Conservation (phyloP, 2,329 filamentous ascomycete species). For the Paecilomyces fulvus region DNA sequence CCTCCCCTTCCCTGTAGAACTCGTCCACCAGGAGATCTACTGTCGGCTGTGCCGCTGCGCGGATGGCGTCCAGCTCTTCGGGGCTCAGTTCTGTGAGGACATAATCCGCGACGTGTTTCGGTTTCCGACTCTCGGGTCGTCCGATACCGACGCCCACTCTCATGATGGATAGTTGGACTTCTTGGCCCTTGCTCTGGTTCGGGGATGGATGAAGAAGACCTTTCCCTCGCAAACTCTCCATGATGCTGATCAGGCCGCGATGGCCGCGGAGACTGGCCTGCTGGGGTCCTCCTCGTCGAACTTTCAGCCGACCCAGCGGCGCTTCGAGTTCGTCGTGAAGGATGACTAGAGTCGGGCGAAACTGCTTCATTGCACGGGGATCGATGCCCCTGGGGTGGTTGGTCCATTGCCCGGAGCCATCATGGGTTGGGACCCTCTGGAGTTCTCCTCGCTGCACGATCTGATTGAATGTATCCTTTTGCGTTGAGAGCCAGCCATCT, state of each 20-base stretch:
- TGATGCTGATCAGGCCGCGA: conserved; percentile 64
- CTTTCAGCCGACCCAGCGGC: conserved; percentile 56
- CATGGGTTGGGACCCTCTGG: not conserved
- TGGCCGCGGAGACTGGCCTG: conserved; percentile 58
- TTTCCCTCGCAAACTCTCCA: conserved; percentile 43
- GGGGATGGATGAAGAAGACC: conserved; percentile 35
- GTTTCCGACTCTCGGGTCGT: conserved; percentile 62
- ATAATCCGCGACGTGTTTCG: conserved; percentile 61
- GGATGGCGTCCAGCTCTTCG: conserved; percentile 44
- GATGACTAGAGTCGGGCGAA: conserved; percentile 53
- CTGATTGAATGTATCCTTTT: conserved; percentile 4
- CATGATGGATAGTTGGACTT: conserved; percentile 34
- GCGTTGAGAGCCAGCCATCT: conserved; percentile 32
- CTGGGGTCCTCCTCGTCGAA: conserved; percentile 50
- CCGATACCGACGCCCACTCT: conserved; percentile 80
- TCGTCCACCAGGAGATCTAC: conserved; percentile 45
- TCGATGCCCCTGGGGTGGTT: conserved; percentile 11
- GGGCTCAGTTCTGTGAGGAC: conserved; percentile 62
- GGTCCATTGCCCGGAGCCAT: not conserved
- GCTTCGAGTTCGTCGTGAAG: conserved; percentile 85
- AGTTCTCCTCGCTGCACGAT: not conserved
- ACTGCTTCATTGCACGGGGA: conserved; percentile 5
- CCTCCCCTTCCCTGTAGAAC: conserved; percentile 37
- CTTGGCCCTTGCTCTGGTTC: conserved; percentile 30
- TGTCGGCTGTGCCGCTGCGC: conserved; percentile 39